These are phyloP conservation scores for Hericium rajendrae DNA, from an alignment of 768 basidiomycete genomes.

Conservation along the genomic window DNA sequence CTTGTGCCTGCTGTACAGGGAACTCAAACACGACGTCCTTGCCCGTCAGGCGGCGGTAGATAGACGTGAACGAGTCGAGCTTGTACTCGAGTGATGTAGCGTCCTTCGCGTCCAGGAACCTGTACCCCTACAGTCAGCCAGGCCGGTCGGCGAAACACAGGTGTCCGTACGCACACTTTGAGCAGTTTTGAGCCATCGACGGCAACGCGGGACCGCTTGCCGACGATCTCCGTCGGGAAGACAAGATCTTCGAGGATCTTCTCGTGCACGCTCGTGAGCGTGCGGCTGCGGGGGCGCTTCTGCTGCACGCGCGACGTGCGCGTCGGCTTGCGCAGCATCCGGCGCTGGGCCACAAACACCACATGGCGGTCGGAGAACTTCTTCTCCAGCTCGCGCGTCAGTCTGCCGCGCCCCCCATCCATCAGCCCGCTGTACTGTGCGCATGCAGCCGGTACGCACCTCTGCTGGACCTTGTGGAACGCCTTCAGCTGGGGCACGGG, in stretches of 20 bases:
- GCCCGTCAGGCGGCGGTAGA: slow-evolving; percentile 91
- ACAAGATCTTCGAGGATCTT: slow-evolving; percentile 98
- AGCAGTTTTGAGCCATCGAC: slow-evolving; percentile 92
- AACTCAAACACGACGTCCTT: slow-evolving; percentile 96
- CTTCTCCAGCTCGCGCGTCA: slow-evolving; percentile 99
- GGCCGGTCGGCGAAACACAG: neutral
- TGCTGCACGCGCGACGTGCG: slow-evolving; percentile 88
- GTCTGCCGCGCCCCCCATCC: slow-evolving; percentile 38
- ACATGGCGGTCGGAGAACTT: slow-evolving; percentile 99
- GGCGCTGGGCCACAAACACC: slow-evolving; percentile 96
- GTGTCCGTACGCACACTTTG: slow-evolving; percentile 74
- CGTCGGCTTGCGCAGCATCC: slow-evolving; percentile 96
- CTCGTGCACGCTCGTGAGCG: slow-evolving; percentile 95
- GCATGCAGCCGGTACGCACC: slow-evolving; percentile 38
- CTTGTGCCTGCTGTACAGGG: slow-evolving; percentile 57
- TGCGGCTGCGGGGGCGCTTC: slow-evolving; percentile 94
- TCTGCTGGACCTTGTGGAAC: slow-evolving; percentile 95
- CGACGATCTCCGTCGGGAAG: slow-evolving; percentile 97
- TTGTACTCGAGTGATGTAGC: slow-evolving; percentile 99
- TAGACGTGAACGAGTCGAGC: slow-evolving; percentile 97
- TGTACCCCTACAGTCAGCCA: slow-evolving; percentile 22
- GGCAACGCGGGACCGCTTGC: slow-evolving; percentile 91
- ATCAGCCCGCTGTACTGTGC: neutral
- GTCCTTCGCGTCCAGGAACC: slow-evolving; percentile 96
- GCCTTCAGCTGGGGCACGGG: slow-evolving; percentile 97